These are phyloP conservation scores for Colletotrichum australisinense DNA, from an alignment of 2,329 filamentous ascomycete species.

Conservation along the genomic window DNA sequence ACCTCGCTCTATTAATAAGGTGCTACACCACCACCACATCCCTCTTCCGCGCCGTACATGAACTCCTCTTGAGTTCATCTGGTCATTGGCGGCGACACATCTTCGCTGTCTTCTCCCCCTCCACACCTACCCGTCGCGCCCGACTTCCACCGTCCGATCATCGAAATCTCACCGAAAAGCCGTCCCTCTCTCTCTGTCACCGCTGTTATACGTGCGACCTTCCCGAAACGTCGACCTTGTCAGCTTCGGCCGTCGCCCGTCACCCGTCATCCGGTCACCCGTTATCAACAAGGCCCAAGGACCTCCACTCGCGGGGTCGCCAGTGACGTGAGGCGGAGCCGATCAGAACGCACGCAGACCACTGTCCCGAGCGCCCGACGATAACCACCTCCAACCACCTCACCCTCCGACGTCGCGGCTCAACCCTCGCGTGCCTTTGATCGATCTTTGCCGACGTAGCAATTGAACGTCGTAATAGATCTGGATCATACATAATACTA, in stretches of 20 bases:
- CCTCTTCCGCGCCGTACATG: not conserved
- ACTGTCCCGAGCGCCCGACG: constrained; percentile 22
- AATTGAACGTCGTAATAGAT: not conserved
- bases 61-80: constrained; percentile 24
- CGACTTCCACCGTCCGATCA: constrained; percentile 14
- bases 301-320: constrained; percentile 11
- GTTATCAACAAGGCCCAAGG: not conserved
- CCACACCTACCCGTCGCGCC: constrained; percentile 2
- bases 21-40: constrained; percentile 14
- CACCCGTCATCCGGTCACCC: not conserved
- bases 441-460: not conserved
- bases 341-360: not conserved
- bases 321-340: constrained; percentile 33
- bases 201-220: not conserved
- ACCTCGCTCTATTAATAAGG: constrained; percentile 20
- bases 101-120: not conserved
- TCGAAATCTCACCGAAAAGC: constrained; percentile 3
- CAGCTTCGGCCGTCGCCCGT: not conserved
- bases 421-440: not conserved
- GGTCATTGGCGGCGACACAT: constrained; percentile 4
- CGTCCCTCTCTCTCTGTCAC: not conserved
- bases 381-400: not conserved
- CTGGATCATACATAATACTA: constrained; percentile 3
- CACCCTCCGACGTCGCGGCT: not conserved
- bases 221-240: constrained; percentile 15